Conservation (phyloP, 2,329 filamentous ascomycete species). For the Chrysosporium keratinophilum region DNA sequence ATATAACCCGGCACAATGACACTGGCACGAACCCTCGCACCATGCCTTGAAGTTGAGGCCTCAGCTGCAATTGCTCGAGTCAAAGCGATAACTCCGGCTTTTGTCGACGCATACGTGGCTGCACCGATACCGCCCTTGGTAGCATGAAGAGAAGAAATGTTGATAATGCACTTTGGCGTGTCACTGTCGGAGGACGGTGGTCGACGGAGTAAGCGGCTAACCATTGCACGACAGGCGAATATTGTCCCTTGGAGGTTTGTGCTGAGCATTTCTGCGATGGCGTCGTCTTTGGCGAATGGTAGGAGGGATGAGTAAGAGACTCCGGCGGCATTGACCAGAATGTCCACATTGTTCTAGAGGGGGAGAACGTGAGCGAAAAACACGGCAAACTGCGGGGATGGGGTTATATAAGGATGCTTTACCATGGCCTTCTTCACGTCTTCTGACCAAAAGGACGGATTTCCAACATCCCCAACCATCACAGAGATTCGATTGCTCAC, state of each 20-base stretch:
- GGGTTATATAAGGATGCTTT: conserved; percentile 9
- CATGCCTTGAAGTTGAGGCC: conserved; percentile 44
- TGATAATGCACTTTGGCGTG: conserved; percentile 63
- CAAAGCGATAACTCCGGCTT: conserved; percentile 64
- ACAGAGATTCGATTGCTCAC: conserved; percentile 11
- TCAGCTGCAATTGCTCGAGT: conserved; percentile 29
- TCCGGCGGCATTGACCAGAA: conserved; percentile 74
- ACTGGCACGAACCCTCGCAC: conserved; percentile 66
- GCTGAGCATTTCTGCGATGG: conserved; percentile 50
- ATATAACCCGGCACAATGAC: conserved; percentile 76
- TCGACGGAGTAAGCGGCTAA: conserved; percentile 26
- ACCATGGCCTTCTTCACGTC: conserved; percentile 34
- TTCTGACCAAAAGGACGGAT: conserved; percentile 21
- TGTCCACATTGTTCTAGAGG: conserved; percentile 33
- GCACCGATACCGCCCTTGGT: conserved; percentile 58
- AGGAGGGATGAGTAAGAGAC: conserved; percentile 57
- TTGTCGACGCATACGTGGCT: conserved; percentile 65
- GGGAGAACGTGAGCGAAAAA: neutral
- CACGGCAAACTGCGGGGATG: neutral
- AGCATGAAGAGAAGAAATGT: conserved; percentile 67
- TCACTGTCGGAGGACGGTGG: conserved; percentile 19
- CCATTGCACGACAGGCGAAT: conserved; percentile 30
- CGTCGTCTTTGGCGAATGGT: conserved; percentile 41
- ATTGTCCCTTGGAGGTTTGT: conserved; percentile 54
- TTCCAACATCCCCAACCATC: conserved; percentile 30